Evolutionary conservation across 2,329 filamentous ascomycete genomes (phyloP).

Genomic region (Scedosporium apiospermum): DNA sequence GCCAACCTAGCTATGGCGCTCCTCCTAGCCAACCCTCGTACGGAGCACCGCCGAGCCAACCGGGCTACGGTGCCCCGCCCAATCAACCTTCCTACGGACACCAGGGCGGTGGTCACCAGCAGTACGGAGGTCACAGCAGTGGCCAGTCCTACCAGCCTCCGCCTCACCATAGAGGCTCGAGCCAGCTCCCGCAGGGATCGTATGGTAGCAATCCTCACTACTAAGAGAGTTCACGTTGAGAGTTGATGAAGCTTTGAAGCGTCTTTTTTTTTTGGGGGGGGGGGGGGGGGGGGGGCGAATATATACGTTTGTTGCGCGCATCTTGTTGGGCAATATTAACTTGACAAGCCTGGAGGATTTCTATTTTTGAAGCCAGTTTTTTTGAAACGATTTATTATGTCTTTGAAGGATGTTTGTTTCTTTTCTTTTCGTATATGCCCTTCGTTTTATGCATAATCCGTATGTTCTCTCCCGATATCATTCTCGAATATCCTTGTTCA

Average conservation of each 20-base stretch:
- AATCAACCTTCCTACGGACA: too few relatives aligned
- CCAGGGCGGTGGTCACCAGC: background rate
- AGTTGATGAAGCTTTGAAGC: constrained; percentile 7
- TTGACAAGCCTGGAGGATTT: background rate
- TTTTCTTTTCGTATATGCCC: constrained; percentile 1
- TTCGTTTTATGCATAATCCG: background rate
- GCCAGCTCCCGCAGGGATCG: background rate
- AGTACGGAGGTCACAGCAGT: background rate
- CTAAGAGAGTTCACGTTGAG: constrained; percentile 5
- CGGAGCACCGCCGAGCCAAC: constrained; percentile 12
- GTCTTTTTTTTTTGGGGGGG: too few relatives aligned
- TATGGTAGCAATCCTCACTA: constrained; percentile 7
- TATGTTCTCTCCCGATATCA: background rate
- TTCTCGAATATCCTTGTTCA: background rate
- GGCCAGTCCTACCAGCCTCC: constrained; percentile 4
- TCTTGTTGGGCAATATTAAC: background rate
- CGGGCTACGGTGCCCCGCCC: constrained; percentile 1
- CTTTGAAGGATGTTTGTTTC: background rate
- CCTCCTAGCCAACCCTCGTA: constrained; percentile 18
- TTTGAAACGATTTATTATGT: background rate
- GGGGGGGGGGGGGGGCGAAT: background rate
- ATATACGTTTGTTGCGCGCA: background rate
- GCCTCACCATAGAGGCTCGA: constrained; percentile 12
- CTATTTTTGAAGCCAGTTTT: background rate
- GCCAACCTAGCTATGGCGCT: constrained; percentile 15